A percentile compares a stretch with the other conserved stretches of the same genome.
Conservation (phyloP, 1,284 basidiomycete species). For the Cutaneotrichosporon dermatis region DNA sequence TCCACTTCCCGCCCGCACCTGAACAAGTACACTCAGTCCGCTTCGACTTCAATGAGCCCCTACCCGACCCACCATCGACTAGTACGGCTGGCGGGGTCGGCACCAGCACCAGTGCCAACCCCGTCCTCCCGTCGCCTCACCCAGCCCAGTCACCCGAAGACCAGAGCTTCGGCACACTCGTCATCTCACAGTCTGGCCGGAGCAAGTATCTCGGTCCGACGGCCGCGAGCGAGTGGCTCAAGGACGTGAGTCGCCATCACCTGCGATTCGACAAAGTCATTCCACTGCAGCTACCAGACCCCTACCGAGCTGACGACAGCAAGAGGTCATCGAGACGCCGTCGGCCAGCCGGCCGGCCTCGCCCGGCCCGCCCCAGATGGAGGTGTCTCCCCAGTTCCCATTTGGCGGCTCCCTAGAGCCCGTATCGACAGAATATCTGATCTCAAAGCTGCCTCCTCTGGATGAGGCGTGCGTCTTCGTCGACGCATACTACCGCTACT, state of each 20-base stretch:
- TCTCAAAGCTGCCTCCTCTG: slow-evolving; percentile 22
- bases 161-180: slow-evolving; percentile 29
- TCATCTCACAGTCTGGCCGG: slow-evolving; percentile 24
- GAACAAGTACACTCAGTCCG: background rate
- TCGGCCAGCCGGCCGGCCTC: background rate
- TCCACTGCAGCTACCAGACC: background rate
- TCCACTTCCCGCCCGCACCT: background rate
- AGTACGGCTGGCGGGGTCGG: background rate
- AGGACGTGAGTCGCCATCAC: slow-evolving; percentile 20
- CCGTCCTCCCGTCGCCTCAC: background rate
- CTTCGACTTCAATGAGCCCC: background rate
- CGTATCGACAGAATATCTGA: slow-evolving; percentile 7
- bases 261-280: too few species aligned
- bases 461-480: slow-evolving; percentile 27
- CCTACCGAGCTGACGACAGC: slow-evolving; percentile 2
- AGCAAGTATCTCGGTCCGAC: slow-evolving; percentile 32
- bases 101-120: background rate
- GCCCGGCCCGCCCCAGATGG: background rate
- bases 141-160: slow-evolving; percentile 10
- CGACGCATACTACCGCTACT: slow-evolving; percentile 30
- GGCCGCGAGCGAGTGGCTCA: slow-evolving; percentile 35
- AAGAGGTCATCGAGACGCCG: slow-evolving; percentile 17
- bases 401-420: slow-evolving; percentile 11
- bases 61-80: background rate
- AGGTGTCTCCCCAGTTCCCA: background rate